Conservation (phyloP, 257 asterid genomes). For the Euphrasia confusa region DNA sequence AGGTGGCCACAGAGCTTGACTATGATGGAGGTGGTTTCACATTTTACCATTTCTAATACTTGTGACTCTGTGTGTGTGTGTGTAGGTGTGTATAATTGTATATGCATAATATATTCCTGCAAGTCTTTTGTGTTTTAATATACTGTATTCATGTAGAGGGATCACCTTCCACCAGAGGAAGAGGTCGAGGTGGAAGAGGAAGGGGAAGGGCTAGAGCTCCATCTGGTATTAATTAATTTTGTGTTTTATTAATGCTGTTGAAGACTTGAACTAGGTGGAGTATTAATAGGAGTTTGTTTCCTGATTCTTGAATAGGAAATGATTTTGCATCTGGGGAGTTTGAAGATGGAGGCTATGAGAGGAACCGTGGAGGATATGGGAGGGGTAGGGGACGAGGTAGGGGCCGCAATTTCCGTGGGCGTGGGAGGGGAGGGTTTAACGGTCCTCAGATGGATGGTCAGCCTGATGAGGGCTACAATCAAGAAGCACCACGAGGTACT, state of each 20-base stretch:
- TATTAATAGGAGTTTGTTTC: conserved; percentile 3
- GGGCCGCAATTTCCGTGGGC: conserved; percentile 66
- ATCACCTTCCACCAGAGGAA: conserved; percentile 68
- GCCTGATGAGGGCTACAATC: conserved; percentile 38
- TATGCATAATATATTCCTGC: neutral
- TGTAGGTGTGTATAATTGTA: neutral
- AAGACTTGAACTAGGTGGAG: neutral
- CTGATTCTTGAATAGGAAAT: conserved; percentile 44
- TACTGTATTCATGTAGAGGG: conserved; percentile 46
- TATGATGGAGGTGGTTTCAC: conserved; percentile 68
- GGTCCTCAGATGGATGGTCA: conserved; percentile 53
- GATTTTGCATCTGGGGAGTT: conserved; percentile 49
- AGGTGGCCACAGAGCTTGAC: conserved; percentile 53
- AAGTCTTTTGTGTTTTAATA: conserved; percentile 17
- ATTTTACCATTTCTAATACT: neutral
- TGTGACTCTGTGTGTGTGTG: neutral
- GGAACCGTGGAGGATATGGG: conserved; percentile 48
- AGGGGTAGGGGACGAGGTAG: conserved; percentile 89
- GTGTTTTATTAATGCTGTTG: neutral
- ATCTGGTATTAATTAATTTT: conserved; percentile 31
- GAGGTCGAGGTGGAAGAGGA: conserved; percentile 85
- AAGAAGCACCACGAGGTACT: conserved; percentile 32
- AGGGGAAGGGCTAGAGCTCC: conserved; percentile 73
- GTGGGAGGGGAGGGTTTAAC: conserved; percentile 81
- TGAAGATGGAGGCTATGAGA: conserved; percentile 83